Conservation (phyloP, 148 eudicot genomes). For the Diospyros kaki region DNA sequence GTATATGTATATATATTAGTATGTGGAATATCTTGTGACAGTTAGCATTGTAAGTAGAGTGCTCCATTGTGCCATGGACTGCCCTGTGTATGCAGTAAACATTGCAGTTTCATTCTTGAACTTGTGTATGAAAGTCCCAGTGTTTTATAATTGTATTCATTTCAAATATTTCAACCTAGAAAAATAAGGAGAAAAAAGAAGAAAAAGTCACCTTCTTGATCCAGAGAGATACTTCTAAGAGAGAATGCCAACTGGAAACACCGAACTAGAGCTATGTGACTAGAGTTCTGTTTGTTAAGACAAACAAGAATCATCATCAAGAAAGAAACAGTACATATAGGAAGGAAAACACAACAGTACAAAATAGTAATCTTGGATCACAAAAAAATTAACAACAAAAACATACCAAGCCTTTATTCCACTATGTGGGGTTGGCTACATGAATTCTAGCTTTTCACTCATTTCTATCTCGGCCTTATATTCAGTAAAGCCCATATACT, state of each 20-base stretch:
- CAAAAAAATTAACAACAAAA: not conserved
- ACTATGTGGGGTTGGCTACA: not conserved
- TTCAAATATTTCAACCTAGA: too few relatives aligned
- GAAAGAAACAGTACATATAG: slow-evolving; percentile 2
- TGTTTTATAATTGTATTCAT: not conserved
- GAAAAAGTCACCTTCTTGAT: slow-evolving; percentile 50
- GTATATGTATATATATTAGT: too few relatives aligned
- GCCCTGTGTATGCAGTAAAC: not conserved
- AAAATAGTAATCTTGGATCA: not conserved
- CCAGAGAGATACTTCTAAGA: slow-evolving; percentile 64
- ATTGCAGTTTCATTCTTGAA: not conserved
- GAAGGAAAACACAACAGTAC: not conserved
- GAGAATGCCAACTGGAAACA: slow-evolving; percentile 89
- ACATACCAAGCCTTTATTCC: too few relatives aligned
- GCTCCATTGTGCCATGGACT: not conserved
- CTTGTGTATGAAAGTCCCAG: slow-evolving; percentile 3
- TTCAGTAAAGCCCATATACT: too few relatives aligned
- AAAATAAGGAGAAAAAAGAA: too few relatives aligned
- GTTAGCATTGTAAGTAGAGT: not conserved
- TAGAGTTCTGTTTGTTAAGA: slow-evolving; percentile 49
- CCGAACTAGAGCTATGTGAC: slow-evolving; percentile 62
- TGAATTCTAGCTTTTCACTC: too few relatives aligned
- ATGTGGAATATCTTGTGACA: not conserved
- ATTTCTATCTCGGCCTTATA: too few relatives aligned
- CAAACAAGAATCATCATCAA: slow-evolving; percentile 16